Conservation (phyloP, 345 rosid species). For the Arabidopsis thaliana region DNA sequence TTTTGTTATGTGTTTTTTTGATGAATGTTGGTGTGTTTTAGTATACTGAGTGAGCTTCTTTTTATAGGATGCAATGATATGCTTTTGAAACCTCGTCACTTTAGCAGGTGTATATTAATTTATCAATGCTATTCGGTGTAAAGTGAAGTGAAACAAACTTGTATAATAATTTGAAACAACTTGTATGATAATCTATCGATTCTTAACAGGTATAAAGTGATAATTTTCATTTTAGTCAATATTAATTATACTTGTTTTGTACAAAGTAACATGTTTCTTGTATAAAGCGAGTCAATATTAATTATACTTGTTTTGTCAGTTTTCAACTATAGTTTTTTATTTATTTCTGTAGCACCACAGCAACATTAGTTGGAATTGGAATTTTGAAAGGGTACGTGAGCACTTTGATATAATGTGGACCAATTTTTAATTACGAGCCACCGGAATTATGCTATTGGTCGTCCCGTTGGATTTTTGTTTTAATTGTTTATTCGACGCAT, state of each 20-base stretch:
- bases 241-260: too few species aligned
- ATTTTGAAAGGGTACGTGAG: too few species aligned
- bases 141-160: neutral
- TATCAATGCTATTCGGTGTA: neutral
- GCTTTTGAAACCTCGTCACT: neutral
- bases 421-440: too few species aligned
- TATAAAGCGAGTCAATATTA: neutral
- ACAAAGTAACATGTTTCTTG: neutral
- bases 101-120: neutral
- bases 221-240: neutral
- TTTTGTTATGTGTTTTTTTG: neutral
- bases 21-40: conserved; percentile 24
- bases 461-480: too few species aligned
- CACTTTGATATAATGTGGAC: too few species aligned
- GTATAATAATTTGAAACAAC: neutral
- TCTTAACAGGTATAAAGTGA: neutral
- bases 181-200: neutral
- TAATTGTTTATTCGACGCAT: too few species aligned
- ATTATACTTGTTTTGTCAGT: neutral
- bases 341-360: too few species aligned
- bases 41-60: neutral
- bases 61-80: conserved; percentile 6
- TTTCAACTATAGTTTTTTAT: too few species aligned
- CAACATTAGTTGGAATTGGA: too few species aligned
- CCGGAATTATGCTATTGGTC: too few species aligned